Conservation (phyloP, 2,329 filamentous ascomycete genomes). For the Colletotrichum incanum region DNA sequence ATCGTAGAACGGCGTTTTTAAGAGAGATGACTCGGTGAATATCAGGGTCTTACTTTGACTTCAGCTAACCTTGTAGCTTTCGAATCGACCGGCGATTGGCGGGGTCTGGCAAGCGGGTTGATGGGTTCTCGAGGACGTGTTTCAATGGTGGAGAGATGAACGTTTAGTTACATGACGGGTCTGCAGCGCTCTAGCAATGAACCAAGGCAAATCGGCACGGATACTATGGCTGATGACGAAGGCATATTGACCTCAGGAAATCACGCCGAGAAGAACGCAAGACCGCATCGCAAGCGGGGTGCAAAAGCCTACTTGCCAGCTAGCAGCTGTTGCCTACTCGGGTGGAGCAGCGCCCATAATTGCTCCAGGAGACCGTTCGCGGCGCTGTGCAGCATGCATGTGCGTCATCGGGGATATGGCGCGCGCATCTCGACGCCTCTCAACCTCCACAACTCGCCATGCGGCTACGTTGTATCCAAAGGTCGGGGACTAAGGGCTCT, state of each 20-base stretch:
- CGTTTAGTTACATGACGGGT: no score
- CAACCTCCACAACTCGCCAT: background rate
- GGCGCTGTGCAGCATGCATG: constrained; percentile 31
- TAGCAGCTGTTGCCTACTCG: background rate
- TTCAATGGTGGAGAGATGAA: constrained; percentile 3
- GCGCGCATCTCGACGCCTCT: constrained; percentile 17
- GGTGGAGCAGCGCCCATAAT: background rate
- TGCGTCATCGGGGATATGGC: constrained; percentile 24
- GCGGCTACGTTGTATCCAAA: background rate
- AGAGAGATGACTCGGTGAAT: constrained; percentile 1
- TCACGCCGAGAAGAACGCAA: no score
- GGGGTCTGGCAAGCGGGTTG: background rate
- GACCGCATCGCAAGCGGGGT: background rate
- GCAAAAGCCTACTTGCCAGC: no score
- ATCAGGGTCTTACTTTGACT: constrained; percentile 27
- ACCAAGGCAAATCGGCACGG: background rate
- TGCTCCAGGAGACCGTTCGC: constrained; percentile 8
- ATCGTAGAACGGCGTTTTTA: background rate
- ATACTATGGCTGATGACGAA: background rate
- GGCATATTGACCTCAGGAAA: no score
- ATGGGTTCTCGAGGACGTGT: background rate
- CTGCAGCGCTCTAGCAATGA: no score
- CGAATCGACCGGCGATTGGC: background rate
- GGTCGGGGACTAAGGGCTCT: background rate
- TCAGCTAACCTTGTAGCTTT: background rate